phyloP scores from a whole-genome alignment of 495 filamentous ascomycete species.

The Peziza echinospora region DNA sequence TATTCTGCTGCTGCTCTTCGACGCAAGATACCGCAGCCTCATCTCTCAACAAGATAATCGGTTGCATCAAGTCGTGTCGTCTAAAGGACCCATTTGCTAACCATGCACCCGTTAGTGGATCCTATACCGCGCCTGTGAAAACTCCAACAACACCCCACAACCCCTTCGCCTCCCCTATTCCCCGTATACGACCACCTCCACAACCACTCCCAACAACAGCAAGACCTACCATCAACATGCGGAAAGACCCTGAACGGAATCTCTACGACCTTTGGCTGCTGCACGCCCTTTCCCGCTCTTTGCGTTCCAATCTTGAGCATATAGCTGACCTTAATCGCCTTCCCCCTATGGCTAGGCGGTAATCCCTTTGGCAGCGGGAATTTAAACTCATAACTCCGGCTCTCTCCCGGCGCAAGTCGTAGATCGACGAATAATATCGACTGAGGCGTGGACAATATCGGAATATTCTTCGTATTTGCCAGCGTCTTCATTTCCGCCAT shows the following conservation, averaged over 20 bases:
- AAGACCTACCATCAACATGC: conserved; percentile 19
- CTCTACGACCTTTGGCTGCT: conserved; percentile 76
- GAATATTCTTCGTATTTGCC: conserved; percentile 49
- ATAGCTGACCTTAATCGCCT: conserved; percentile 85
- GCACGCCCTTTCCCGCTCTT: conserved; percentile 51
- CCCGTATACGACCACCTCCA: too few relatives aligned
- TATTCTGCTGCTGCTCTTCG: conserved; percentile 22
- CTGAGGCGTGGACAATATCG: conserved; percentile 83
- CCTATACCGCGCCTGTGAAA: too few relatives aligned
- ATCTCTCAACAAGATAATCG: conserved; percentile 75
- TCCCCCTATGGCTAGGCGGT: conserved; percentile 75
- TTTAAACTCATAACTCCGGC: conserved; percentile 61
- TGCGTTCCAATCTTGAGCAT: conserved; percentile 84
- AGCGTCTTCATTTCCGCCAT: conserved; percentile 85
- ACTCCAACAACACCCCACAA: too few relatives aligned
- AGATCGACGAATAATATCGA: conserved; percentile 92
- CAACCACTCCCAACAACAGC: too few relatives aligned
- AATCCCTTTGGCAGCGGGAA: conserved; percentile 71
- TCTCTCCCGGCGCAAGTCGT: conserved; percentile 69
- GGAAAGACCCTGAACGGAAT: conserved; percentile 78
- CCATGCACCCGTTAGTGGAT: too few relatives aligned
- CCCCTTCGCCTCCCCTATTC: too few relatives aligned
- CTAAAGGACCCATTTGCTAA: conserved; percentile 46
- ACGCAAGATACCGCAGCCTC: conserved; percentile 43
- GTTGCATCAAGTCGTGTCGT: conserved; percentile 77